phyloP scores from a whole-genome alignment of 441 rosid genomes.

The Geranium incanum region DNA sequence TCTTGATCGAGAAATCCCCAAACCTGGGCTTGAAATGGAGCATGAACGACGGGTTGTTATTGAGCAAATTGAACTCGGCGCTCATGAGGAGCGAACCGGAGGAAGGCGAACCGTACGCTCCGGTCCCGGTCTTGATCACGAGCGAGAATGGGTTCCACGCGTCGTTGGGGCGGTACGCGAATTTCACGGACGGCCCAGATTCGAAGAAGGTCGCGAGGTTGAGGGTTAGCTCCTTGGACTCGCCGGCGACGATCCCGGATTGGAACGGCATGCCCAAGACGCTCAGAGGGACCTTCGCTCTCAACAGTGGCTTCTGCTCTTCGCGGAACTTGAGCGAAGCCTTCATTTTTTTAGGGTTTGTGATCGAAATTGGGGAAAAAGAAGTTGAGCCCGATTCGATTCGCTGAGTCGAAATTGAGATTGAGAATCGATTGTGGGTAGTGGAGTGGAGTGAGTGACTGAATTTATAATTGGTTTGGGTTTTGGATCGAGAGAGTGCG shows the following conservation, averaged over 20 bases:
- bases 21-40: slow-evolving; percentile 75
- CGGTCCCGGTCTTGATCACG: slow-evolving; percentile 67
- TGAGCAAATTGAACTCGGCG: slow-evolving; percentile 70
- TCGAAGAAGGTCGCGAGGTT: slow-evolving; percentile 70
- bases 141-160: slow-evolving; percentile 71
- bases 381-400: background rate
- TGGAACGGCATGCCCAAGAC: slow-evolving; percentile 72
- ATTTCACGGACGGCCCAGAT: slow-evolving; percentile 66
- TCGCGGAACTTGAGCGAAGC: slow-evolving; percentile 86
- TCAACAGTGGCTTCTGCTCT: slow-evolving; percentile 63
- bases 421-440: background rate
- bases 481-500: background rate
- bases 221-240: slow-evolving; percentile 64
- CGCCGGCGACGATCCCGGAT: slow-evolving; percentile 78
- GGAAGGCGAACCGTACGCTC: slow-evolving; percentile 65
- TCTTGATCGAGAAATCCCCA: slow-evolving; percentile 79
- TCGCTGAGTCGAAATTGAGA: background rate
- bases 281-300: slow-evolving; percentile 72
- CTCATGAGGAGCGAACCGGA: slow-evolving; percentile 69
- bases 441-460: background rate
- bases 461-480: background rate
- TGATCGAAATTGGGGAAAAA: background rate
- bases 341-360: slow-evolving; percentile 39
- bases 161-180: slow-evolving; percentile 89
- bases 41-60: slow-evolving; percentile 68